phyloP scores from a whole-genome alignment of 2,329 filamentous ascomycete species.

The Mollisia scopiformis region DNA sequence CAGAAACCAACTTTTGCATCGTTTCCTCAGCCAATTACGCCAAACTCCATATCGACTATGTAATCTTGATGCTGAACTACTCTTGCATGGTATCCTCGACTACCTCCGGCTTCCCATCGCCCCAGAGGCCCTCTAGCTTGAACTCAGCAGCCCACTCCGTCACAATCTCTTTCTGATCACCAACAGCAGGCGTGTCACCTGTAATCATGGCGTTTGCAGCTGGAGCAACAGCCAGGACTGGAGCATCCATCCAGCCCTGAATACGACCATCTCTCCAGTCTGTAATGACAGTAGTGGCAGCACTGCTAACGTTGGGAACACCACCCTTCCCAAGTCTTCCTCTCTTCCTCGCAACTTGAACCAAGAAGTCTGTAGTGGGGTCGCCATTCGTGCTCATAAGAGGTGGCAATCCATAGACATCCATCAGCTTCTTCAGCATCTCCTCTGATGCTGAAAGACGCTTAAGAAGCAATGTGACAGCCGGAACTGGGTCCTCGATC shows the following conservation, averaged over 20 bases:
- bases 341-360: constrained; percentile 93
- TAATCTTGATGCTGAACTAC: constrained; percentile 10
- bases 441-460: constrained; percentile 74
- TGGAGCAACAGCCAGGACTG: constrained; percentile 60
- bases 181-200: constrained; percentile 48
- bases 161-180: constrained; percentile 84
- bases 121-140: constrained; percentile 91
- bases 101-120: constrained; percentile 53
- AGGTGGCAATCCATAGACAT: constrained; percentile 82
- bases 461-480: constrained; percentile 81
- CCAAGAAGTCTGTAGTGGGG: constrained; percentile 84
- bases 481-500: constrained; percentile 89
- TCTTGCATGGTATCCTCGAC: constrained; percentile 35
- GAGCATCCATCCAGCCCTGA: constrained; percentile 86
- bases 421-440: constrained; percentile 77
- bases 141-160: constrained; percentile 94
- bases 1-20: constrained; percentile 2
- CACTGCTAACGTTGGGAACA: constrained; percentile 83
- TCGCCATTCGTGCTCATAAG: constrained; percentile 74
- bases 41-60: constrained; percentile 6
- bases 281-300: constrained; percentile 91
- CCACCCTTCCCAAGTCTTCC: constrained; percentile 87
- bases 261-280: constrained; percentile 97
- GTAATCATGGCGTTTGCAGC: constrained; percentile 40
- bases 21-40: constrained; percentile 8